Evolutionary conservation across 805 yeast species (phyloP), one percentile per base, ranked within the genome.

Genomic region (Groenewaldozyma tartarivorans): DNA sequence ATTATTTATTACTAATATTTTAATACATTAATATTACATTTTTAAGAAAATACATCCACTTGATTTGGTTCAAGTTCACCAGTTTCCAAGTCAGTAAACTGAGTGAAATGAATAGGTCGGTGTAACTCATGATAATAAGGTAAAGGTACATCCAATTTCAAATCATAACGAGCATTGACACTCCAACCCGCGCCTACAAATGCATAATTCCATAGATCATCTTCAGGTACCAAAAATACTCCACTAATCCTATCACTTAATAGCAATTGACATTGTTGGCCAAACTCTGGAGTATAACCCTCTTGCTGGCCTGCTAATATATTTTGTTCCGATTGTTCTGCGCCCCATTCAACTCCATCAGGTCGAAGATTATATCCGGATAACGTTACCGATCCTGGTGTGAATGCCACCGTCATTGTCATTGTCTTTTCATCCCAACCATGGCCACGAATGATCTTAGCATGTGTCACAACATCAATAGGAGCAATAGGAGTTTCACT

Each of bases 121-220:
- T 92, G 98, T 27, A 75, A 56, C 51, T 83, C 94, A 55, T 85
- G 81, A 61, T 86, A 92, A 55, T 80, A 92, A 4, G 82, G 75
- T 29, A 81, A 51, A 2, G 99, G 99, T 15, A 77, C 64, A 53
- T 84, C 96, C 35, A 82, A 54, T 55, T 82, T 84, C 58, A 87
- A 56, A 11, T 67, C 76, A 52, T 72, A 85, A 4, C 64, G 67
- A 35, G 74, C 58, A n/a, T 72, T 71, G 4, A 76, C 64, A 51
- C 73, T 77, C 81, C 92, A 92, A 5, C 82, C 74, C 1, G 92
- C 79, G 1, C 96, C 92, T 63, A 85, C 72, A 53, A 92, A 90
- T 2, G 94, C 71, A 56, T 81, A 86, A 58, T 92, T 92, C 99
- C 99, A 92, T 22, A 86, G 57, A 43, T 76, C 78, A 24, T 80